phyloP scores from a whole-genome alignment of 2,329 filamentous ascomycete species.

The Blastomyces silverae region DNA sequence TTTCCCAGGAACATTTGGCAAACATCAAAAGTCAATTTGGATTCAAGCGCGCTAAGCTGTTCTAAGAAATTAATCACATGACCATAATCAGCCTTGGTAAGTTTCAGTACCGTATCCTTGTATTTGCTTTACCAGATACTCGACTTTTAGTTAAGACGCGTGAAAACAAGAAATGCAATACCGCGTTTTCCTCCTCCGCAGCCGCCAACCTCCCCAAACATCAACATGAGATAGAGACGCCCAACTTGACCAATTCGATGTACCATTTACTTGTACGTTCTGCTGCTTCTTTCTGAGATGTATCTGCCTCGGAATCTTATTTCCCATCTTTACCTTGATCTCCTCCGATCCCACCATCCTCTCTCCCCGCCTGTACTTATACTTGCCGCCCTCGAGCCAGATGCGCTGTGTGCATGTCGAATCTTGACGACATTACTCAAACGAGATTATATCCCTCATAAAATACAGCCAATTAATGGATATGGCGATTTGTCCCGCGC shows the following conservation, averaged over 20 bases:
- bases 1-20: neutral
- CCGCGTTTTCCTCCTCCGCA: constrained; percentile 4
- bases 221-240: constrained; percentile 7
- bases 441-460: constrained; percentile 95
- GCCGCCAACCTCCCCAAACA: neutral
- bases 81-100: neutral
- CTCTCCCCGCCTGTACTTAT: constrained; percentile 84
- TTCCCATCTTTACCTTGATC: constrained; percentile 83
- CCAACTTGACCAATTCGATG: constrained; percentile 9
- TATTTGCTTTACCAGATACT: neutral
- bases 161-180: neutral
- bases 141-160: constrained; percentile 8
- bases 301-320: constrained; percentile 88
- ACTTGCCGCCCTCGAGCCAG: constrained; percentile 87
- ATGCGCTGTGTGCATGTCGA: constrained; percentile 89
- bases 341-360: constrained; percentile 80
- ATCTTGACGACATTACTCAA: constrained; percentile 91
- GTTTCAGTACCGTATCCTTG: constrained; percentile 7
- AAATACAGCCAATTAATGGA: constrained; percentile 89
- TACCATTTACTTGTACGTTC: neutral
- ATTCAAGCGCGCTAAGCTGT: neutral
- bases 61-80: neutral
- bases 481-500: constrained; percentile 81
- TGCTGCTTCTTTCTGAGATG: constrained; percentile 50
- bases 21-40: neutral